Evolutionary conservation across 805 yeast genomes (phyloP), one percentile per base, ranked within the genome.

Genomic region (Metschnikowia dekortorum): DNA sequence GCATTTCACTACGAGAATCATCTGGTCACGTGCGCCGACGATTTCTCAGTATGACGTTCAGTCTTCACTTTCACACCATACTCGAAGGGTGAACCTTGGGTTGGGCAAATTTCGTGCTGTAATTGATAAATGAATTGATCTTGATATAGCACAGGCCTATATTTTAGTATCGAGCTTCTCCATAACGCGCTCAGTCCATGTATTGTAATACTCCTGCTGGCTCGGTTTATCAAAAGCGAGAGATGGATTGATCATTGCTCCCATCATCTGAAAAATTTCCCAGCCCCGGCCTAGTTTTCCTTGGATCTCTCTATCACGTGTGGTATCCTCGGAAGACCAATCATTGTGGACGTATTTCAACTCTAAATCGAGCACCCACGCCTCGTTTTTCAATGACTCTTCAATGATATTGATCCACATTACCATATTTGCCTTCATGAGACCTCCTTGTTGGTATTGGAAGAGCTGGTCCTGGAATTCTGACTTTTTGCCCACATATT

Each of bases 311-410:
- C 56, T 55, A 18, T 56, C 59, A 14, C 44, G 47, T 9, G 58
- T 49, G 39, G 58, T 53, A 31, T 62, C 65, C 29, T 60, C 60
- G 10, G 48, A 47, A 6, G 62, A 54, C 51, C 64, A 64, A 42
- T 56, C 60, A 32, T 69, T 68, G 55, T 64, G 67, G 55, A 72
- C 67, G 59, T 75, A 73, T 55, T 71, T 68, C 11, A 70, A 61
- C 54, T 80, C 82, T 35, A 86, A 61, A 29, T 78, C 80, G 34
- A 78, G 70, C 47, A 81, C 75, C 92, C 95, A 87, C 39, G 78
- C 74, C 53, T 79, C 82, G 43, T 79, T 79, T 30, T 74, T 73
- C 34, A 85, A 72, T 49, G 84, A 64, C 40, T 75, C 79, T 39
- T 76, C 76, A 0, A 83, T 81, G 28, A 83, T 65, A 11, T 70